Evolutionary conservation across 371 early-diverging fungal species (phyloP).

Genomic region (Mucor velutinosus): DNA sequence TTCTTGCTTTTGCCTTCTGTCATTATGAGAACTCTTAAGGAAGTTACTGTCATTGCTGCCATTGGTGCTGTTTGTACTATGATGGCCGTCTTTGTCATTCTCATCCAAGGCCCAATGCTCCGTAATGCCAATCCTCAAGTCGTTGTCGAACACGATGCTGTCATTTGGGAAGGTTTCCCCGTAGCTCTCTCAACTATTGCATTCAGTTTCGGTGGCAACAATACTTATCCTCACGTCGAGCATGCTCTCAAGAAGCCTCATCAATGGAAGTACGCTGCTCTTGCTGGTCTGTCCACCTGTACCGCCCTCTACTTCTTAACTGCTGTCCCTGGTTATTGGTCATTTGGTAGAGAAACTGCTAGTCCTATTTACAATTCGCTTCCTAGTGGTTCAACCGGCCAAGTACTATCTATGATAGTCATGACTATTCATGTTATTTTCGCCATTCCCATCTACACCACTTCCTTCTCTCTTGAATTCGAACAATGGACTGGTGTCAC

Average conservation of each 20-base stretch:
- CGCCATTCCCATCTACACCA: conserved; percentile 79
- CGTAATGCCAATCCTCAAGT: conserved; percentile 21
- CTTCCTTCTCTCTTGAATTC: conserved; percentile 74
- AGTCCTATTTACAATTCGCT: conserved; percentile 77
- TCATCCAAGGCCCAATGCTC: conserved; percentile 40
- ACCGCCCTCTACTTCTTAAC: conserved; percentile 74
- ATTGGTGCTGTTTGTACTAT: conserved; percentile 55
- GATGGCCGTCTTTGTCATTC: conserved; percentile 49
- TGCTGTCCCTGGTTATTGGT: conserved; percentile 73
- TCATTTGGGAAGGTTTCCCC: conserved; percentile 52
- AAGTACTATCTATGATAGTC: conserved; percentile 67
- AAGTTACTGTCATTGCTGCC: conserved; percentile 66
- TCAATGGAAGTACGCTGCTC: conserved; percentile 69
- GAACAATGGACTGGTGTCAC: conserved; percentile 48
- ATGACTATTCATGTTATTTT: conserved; percentile 80
- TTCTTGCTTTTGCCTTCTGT: conserved; percentile 75
- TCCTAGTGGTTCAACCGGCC: conserved; percentile 55
- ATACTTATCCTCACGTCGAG: conserved; percentile 67
- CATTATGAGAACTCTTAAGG: conserved; percentile 72
- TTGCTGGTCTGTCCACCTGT: conserved; percentile 65
- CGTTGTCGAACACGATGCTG: conserved; percentile 27
- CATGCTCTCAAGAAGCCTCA: conserved; percentile 76
- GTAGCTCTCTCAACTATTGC: conserved; percentile 56
- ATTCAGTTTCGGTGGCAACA: conserved; percentile 52
- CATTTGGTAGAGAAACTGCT: conserved; percentile 69